Conservation (phyloP, 768 basidiomycete species). For the Rhodocollybia butyracea region DNA sequence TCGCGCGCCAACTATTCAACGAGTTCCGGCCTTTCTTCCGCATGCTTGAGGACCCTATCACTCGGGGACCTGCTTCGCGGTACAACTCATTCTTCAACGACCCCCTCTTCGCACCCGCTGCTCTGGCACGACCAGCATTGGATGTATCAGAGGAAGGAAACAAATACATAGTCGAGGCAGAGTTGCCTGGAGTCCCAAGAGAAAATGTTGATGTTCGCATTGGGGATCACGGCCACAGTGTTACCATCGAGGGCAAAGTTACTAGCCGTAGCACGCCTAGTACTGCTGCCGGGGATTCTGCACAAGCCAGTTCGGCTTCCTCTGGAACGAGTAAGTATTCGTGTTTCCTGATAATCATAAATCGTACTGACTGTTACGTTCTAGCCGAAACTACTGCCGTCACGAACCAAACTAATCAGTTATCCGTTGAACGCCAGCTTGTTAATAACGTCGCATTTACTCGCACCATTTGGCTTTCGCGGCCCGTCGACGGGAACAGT, state of each 20-base stretch:
- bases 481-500: slow-evolving; percentile 51
- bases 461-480: slow-evolving; percentile 71
- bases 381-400: slow-evolving; percentile 11
- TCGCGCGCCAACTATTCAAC: slow-evolving; percentile 59
- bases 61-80: slow-evolving; percentile 29
- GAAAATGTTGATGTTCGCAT: slow-evolving; percentile 71
- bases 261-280: slow-evolving; percentile 20
- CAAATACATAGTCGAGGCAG: slow-evolving; percentile 69
- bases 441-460: slow-evolving; percentile 54
- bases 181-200: slow-evolving; percentile 76
- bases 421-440: slow-evolving; percentile 61
- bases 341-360: not conserved
- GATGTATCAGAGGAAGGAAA: slow-evolving; percentile 67
- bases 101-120: slow-evolving; percentile 37
- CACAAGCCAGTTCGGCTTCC: slow-evolving; percentile 10
- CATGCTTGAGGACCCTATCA: slow-evolving; percentile 69
- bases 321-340: slow-evolving; percentile 26
- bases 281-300: slow-evolving; percentile 17
- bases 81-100: slow-evolving; percentile 44
- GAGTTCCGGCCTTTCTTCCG: slow-evolving; percentile 77
- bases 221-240: slow-evolving; percentile 64
- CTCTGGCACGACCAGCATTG: slow-evolving; percentile 48
- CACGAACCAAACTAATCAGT: slow-evolving; percentile 33
- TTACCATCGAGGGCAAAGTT: slow-evolving; percentile 71
- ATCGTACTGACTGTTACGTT: not conserved